Conservation (phyloP, 192 early-diverging fungal genomes). For the Coemansia sp. region DNA sequence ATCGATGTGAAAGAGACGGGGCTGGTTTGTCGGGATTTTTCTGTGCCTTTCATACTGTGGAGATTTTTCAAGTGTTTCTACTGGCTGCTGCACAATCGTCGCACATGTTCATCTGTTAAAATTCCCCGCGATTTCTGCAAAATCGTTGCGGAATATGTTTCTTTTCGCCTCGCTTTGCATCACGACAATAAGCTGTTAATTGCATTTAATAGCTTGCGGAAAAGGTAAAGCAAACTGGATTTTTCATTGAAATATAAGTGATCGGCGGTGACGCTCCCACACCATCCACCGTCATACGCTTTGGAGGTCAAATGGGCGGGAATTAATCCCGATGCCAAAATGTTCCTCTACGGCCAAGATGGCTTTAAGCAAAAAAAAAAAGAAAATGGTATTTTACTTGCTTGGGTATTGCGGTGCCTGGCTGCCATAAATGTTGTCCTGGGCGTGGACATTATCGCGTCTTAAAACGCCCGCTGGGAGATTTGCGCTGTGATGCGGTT, state of each 20-base stretch:
- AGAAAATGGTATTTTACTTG: too few species aligned
- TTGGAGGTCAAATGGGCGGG: not conserved
- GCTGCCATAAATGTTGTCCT: not conserved
- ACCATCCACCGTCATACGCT: not conserved
- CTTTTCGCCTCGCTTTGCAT: too few species aligned
- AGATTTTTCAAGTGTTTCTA: not conserved
- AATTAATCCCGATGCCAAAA: not conserved
- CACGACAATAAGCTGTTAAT: too few species aligned
- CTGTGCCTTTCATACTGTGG: not conserved
- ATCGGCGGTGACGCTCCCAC: not conserved
- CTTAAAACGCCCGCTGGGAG: not conserved
- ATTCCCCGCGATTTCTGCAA: conserved; percentile 5
- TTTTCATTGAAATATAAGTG: not conserved
- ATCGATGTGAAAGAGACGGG: too few species aligned
- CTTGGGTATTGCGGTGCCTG: not conserved
- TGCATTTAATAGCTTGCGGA: too few species aligned
- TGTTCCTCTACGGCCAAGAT: too few species aligned
- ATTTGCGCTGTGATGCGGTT: not conserved
- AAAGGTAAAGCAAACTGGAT: not conserved
- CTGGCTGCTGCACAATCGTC: not conserved
- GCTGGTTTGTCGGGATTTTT: not conserved
- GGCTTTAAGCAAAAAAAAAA: too few species aligned
- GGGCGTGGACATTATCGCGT: not conserved
- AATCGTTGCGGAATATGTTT: not conserved
- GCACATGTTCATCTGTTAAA: not conserved